Evolutionary conservation across 2,329 filamentous ascomycete species (phyloP).

Genomic region (Mycosphaerella arachidis): DNA sequence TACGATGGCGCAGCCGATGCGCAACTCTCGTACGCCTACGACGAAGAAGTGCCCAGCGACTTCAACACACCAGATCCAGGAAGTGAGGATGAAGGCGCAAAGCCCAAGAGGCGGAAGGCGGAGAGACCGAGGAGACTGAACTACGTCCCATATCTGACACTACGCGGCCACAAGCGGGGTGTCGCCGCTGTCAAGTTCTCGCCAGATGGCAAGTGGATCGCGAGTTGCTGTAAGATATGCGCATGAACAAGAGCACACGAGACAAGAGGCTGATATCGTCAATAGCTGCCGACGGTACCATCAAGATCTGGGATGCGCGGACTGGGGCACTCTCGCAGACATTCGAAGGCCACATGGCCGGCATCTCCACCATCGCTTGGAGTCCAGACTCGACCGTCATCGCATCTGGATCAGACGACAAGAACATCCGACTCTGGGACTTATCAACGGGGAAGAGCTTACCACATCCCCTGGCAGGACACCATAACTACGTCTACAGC

Average conservation of each 20-base stretch:
- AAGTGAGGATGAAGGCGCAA: constrained; percentile 22
- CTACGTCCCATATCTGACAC: constrained; percentile 65
- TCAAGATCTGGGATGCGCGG: constrained; percentile 82
- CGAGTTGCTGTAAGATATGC: constrained; percentile 62
- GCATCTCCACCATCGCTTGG: constrained; percentile 92
- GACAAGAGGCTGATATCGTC: constrained; percentile 4
- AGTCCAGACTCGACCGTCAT: constrained; percentile 81
- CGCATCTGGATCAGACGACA: constrained; percentile 92
- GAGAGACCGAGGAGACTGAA: constrained; percentile 55
- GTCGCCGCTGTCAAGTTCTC: constrained; percentile 87
- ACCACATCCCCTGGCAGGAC: constrained; percentile 65
- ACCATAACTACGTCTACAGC: constrained; percentile 94
- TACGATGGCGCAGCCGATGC: constrained; percentile 19
- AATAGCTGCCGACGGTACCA: constrained; percentile 72
- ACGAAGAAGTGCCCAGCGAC: constrained; percentile 29
- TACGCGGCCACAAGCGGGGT: constrained; percentile 72
- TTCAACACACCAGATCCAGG: constrained; percentile 24
- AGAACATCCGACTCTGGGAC: constrained; percentile 91
- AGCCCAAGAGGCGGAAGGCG: constrained; percentile 21
- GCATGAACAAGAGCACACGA: neutral
- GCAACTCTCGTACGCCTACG: constrained; percentile 31
- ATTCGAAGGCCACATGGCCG: constrained; percentile 87
- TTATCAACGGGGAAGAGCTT: constrained; percentile 55
- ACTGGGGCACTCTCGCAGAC: constrained; percentile 81
- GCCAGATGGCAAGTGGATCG: constrained; percentile 83